Conservation (phyloP, 2,329 filamentous ascomycete genomes). For the Pezicula radicicola region DNA sequence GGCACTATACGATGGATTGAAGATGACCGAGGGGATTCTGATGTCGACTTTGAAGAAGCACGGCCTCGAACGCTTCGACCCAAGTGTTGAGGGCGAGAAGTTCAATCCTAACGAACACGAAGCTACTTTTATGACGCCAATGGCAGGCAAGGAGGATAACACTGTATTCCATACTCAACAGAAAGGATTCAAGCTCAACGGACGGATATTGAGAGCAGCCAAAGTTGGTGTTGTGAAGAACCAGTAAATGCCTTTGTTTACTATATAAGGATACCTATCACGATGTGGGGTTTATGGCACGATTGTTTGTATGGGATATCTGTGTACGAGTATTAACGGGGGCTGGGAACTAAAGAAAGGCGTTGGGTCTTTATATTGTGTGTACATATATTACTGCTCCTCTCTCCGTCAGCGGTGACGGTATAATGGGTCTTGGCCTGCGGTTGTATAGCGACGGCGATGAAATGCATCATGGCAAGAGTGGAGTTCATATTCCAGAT, state of each 20-base stretch:
- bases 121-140: conserved; percentile 90
- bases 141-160: conserved; percentile 84
- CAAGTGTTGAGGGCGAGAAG: conserved; percentile 66
- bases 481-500: conserved; percentile 4
- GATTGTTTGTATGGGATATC: not conserved
- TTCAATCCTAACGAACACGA: conserved; percentile 98
- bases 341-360: conserved; percentile 10
- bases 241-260: conserved; percentile 18
- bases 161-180: conserved; percentile 90
- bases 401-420: conserved; percentile 18
- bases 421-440: conserved; percentile 6
- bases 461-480: conserved; percentile 9
- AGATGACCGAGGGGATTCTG: conserved; percentile 91
- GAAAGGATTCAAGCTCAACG: conserved; percentile 94
- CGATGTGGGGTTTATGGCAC: not conserved
- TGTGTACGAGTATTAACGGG: conserved; percentile 22
- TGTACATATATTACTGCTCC: conserved; percentile 22
- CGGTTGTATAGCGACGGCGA: conserved; percentile 8
- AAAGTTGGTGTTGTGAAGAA: conserved; percentile 98
- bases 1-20: conserved; percentile 82
- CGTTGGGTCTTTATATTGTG: conserved; percentile 13
- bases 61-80: conserved; percentile 86
- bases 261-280: not conserved
- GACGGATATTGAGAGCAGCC: conserved; percentile 81
- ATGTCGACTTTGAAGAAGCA: conserved; percentile 90